Evolutionary conservation across 192 early-diverging fungal species (phyloP).

Genomic region (Linderina pennispora): DNA sequence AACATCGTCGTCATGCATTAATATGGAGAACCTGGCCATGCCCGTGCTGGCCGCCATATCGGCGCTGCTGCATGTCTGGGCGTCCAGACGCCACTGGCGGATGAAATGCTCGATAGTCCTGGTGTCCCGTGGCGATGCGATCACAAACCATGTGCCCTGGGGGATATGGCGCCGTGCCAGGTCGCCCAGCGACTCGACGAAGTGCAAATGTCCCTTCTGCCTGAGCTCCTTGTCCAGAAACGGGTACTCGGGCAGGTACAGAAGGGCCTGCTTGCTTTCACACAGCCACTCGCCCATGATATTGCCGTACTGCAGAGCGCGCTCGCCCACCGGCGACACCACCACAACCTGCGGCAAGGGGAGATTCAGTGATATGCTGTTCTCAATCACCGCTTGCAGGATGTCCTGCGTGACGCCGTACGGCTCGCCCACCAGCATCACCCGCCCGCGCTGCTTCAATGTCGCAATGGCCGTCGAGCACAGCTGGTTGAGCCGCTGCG

Average conservation of each 20-base stretch:
- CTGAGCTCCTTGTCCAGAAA: slow-evolving; percentile 46
- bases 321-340: slow-evolving; percentile 69
- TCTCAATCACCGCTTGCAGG: slow-evolving; percentile 53
- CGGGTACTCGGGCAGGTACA: slow-evolving; percentile 60
- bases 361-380: slow-evolving; percentile 52
- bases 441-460: slow-evolving; percentile 55
- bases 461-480: slow-evolving; percentile 42
- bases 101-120: slow-evolving; percentile 29
- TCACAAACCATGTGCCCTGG: slow-evolving; percentile 42
- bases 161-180: slow-evolving; percentile 24
- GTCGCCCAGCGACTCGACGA: slow-evolving; percentile 27
- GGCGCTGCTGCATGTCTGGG: slow-evolving; percentile 23
- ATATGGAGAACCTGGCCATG: slow-evolving; percentile 20
- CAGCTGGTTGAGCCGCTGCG: slow-evolving; percentile 26
- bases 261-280: slow-evolving; percentile 52
- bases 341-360: slow-evolving; percentile 61
- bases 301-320: slow-evolving; percentile 70
- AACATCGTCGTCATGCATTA: slow-evolving; percentile 40
- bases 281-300: slow-evolving; percentile 87
- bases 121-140: slow-evolving; percentile 29
- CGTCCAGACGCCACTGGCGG: slow-evolving; percentile 34
- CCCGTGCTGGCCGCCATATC: slow-evolving; percentile 35
- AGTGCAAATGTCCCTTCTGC: slow-evolving; percentile 41
- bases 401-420: slow-evolving; percentile 74
- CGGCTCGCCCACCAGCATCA: slow-evolving; percentile 61